Conservation (phyloP, 768 basidiomycete species). For the Leccinum sublutescens region DNA sequence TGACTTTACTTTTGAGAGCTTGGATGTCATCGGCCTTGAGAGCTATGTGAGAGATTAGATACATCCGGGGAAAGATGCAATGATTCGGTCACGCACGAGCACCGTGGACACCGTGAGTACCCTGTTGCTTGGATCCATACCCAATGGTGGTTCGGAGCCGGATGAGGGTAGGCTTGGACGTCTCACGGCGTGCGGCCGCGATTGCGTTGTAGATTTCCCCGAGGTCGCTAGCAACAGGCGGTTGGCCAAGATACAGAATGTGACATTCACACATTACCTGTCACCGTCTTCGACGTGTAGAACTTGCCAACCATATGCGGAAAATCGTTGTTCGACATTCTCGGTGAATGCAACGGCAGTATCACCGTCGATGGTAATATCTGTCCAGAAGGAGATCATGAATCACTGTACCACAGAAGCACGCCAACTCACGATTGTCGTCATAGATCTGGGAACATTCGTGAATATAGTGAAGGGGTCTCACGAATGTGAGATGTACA, state of each 20-base stretch:
- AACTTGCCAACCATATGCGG: slow-evolving; percentile 93
- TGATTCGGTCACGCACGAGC: slow-evolving; percentile 60
- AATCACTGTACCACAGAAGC: not conserved
- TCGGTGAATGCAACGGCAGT: slow-evolving; percentile 93
- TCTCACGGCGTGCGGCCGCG: slow-evolving; percentile 70
- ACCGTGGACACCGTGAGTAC: slow-evolving; percentile 94
- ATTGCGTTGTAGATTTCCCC: slow-evolving; percentile 77
- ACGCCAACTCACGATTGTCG: slow-evolving; percentile 75
- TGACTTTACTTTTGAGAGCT: slow-evolving; percentile 79
- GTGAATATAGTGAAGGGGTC: slow-evolving; percentile 19
- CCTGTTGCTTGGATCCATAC: slow-evolving; percentile 89
- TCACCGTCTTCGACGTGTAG: slow-evolving; percentile 81
- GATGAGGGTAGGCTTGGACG: slow-evolving; percentile 84
- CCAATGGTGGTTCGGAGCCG: slow-evolving; percentile 88
- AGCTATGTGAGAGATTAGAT: slow-evolving; percentile 43
- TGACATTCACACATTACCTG: slow-evolving; percentile 41
- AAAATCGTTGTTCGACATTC: slow-evolving; percentile 84
- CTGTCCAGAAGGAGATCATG: slow-evolving; percentile 37
- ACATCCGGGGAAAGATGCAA: not conserved
- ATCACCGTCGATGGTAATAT: slow-evolving; percentile 96
- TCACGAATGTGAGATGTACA: slow-evolving; percentile 34
- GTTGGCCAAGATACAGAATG: slow-evolving; percentile 10
- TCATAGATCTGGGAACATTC: slow-evolving; percentile 69
- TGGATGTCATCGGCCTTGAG: slow-evolving; percentile 90
- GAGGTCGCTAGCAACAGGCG: slow-evolving; percentile 58